A percentile compares a stretch with the other conserved stretches of the same genome.
phyloP scores from a whole-genome alignment of 495 filamentous ascomycete species.

The Daldinia concentrica region DNA sequence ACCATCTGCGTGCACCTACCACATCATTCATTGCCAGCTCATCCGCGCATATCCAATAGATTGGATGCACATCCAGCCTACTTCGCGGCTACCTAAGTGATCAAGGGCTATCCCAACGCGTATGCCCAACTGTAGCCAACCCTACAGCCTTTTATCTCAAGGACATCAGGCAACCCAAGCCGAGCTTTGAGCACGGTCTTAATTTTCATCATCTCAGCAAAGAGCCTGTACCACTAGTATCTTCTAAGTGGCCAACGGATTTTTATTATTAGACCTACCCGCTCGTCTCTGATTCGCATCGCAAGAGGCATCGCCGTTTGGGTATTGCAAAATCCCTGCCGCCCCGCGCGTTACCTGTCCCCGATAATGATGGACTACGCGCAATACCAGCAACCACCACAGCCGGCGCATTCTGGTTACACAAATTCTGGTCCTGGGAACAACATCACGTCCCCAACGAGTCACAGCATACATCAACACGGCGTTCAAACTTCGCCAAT shows the following conservation, averaged over 20 bases:
- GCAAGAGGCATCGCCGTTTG: conserved; percentile 35
- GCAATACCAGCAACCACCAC: conserved; percentile 70
- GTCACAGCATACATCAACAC: conserved; percentile 64
- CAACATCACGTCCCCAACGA: conserved; percentile 69
- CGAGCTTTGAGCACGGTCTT: conserved; percentile 43
- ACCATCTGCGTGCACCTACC: conserved; percentile 62
- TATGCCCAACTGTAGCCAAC: conserved; percentile 54
- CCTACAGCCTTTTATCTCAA: conserved; percentile 47
- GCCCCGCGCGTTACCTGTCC: conserved; percentile 44
- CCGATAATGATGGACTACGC: conserved; percentile 75
- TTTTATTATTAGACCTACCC: conserved; percentile 35
- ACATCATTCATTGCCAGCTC: conserved; percentile 65
- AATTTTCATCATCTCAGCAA: conserved; percentile 45
- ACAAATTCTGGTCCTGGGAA: conserved; percentile 63
- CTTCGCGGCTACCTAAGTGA: conserved; percentile 60
- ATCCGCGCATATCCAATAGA: conserved; percentile 67
- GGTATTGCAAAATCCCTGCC: conserved; percentile 45
- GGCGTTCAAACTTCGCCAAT: conserved; percentile 68
- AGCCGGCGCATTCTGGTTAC: conserved; percentile 65
- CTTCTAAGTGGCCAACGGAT: conserved; percentile 37
- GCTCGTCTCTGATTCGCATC: conserved; percentile 44
- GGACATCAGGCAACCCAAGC: conserved; percentile 41
- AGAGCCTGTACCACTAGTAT: conserved; percentile 36
- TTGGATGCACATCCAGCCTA: conserved; percentile 63
- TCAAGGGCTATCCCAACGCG: conserved; percentile 52